Conservation (phyloP, 192 early-diverging fungal genomes). For the Rhizophagus clarus region DNA sequence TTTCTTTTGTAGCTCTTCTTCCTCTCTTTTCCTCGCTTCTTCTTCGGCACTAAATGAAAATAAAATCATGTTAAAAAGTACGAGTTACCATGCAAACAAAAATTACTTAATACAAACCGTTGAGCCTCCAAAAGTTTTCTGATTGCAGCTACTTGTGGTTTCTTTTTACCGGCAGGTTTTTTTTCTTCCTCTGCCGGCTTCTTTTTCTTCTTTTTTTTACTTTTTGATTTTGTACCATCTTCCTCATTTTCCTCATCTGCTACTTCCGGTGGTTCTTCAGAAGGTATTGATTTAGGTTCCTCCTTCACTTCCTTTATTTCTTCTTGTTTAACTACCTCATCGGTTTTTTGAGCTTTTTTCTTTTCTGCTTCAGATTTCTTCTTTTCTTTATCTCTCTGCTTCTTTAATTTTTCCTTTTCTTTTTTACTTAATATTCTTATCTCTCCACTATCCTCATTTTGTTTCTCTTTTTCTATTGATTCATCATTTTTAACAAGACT, state of each 20-base stretch:
- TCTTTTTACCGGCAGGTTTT: slow-evolving; percentile 61
- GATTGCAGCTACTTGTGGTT: slow-evolving; percentile 55
- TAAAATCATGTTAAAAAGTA: neutral
- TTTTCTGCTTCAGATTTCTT: slow-evolving; percentile 51
- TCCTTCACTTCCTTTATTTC: slow-evolving; percentile 39
- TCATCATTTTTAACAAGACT: slow-evolving; percentile 34
- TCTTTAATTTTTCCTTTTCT: slow-evolving; percentile 85
- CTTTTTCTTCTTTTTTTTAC: slow-evolving; percentile 63
- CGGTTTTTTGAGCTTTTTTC: slow-evolving; percentile 44
- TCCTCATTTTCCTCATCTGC: slow-evolving; percentile 44
- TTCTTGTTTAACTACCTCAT: slow-evolving; percentile 31
- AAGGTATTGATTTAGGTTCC: slow-evolving; percentile 15
- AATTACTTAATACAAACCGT: neutral
- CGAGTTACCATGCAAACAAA: neutral
- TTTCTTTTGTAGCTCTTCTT: slow-evolving; percentile 73
- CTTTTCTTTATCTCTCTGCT: slow-evolving; percentile 75
- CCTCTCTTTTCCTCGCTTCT: slow-evolving; percentile 67
- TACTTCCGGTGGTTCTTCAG: slow-evolving; percentile 3
- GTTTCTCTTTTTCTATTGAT: slow-evolving; percentile 39
- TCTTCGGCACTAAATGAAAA: slow-evolving; percentile 47
- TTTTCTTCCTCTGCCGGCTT: slow-evolving; percentile 46
- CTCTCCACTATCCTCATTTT: slow-evolving; percentile 43
- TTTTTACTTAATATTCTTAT: slow-evolving; percentile 77
- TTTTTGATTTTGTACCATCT: slow-evolving; percentile 53
- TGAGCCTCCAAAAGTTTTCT: slow-evolving; percentile 40